Evolutionary conservation across 1,284 basidiomycete species (phyloP).

Genomic region (Melampsora americana): DNA sequence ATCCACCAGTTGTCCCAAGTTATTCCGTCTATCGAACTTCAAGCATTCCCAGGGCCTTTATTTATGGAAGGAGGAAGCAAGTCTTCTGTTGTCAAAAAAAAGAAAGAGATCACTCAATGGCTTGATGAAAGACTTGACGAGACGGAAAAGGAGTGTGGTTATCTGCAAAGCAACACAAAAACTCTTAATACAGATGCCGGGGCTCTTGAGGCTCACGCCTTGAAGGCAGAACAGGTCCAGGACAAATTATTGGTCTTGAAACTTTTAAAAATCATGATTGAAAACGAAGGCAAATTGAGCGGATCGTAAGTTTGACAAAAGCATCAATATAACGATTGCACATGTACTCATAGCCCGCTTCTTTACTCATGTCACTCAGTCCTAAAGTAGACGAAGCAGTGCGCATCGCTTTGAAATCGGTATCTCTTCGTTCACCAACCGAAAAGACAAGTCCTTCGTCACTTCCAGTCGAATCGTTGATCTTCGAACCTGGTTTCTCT

Average conservation of each 20-base stretch:
- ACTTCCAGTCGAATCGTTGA: background rate
- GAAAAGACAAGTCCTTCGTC: background rate
- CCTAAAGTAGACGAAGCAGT: conserved; percentile 41
- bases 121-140: conserved; percentile 32
- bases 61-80: conserved; percentile 44
- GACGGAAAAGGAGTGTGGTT: conserved; percentile 23
- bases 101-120: conserved; percentile 36
- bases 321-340: background rate
- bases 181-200: background rate
- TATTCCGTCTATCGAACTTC: conserved; percentile 31
- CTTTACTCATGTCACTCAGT: background rate
- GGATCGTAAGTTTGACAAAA: conserved; percentile 26
- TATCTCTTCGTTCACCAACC: background rate
- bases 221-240: conserved; percentile 16
- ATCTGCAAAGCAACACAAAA: conserved; percentile 21
- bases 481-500: background rate
- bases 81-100: conserved; percentile 38
- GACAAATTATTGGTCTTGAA: conserved; percentile 39
- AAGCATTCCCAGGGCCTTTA: conserved; percentile 38
- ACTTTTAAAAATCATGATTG: conserved; percentile 39
- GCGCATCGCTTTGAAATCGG: conserved; percentile 27
- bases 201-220: background rate
- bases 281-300: conserved; percentile 43
- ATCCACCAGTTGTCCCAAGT: conserved; percentile 32
- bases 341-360: background rate